Evolutionary conservation across 2,329 filamentous ascomycete genomes (phyloP), one percentile per base, ranked within the genome.

Genomic region (Zasmidium cellare): DNA sequence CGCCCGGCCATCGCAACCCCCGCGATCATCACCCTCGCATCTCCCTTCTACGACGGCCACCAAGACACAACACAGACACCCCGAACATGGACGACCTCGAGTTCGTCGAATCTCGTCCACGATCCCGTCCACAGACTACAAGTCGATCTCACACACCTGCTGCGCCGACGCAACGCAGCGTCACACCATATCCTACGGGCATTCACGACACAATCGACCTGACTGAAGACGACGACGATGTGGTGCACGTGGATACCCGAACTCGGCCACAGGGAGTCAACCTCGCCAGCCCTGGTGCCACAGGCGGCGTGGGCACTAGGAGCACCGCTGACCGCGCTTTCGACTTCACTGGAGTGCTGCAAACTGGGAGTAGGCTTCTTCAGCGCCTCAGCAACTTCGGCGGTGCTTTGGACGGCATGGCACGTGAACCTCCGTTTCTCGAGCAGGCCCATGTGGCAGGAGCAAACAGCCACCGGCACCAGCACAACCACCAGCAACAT

Each of bases 1-100:
- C 54, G 49, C 55, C 51, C 14, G 49, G 51, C 20, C 51, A 48
- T 41, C 46, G 49, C 25, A 55, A 48, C 24, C 51, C 23, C 24
- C 54, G 53, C 31, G 53, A 53, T 25, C 49, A 52, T 35, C 60
- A 62, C 47, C 61, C 61, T 28, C 61, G 56, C 49, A 62, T 50
- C 25, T 61, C 63, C 16, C 31, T 54, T 16, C 53, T 62, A 20
- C 57, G 62, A 31, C 56, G 61, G 48, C 55, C 59, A 51, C 46
- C 56, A 28, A 49, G 22, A 53, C 28, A 35, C 46, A 50, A 44
- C 7, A 14, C 53, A 55, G 19, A 41, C 55, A 52, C 58, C 47
- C 50, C 50, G 23, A 56, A 58, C 12, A 61, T 61, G 46, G 61
- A 80, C 2, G 82, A 84, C 51, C 76, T 84, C 7, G 74, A 83